Percentiles rank a stretch among this genome's conserved stretches.
phyloP scores from a whole-genome alignment of 2,329 filamentous ascomycete species.

The Trichothecium roseum region DNA sequence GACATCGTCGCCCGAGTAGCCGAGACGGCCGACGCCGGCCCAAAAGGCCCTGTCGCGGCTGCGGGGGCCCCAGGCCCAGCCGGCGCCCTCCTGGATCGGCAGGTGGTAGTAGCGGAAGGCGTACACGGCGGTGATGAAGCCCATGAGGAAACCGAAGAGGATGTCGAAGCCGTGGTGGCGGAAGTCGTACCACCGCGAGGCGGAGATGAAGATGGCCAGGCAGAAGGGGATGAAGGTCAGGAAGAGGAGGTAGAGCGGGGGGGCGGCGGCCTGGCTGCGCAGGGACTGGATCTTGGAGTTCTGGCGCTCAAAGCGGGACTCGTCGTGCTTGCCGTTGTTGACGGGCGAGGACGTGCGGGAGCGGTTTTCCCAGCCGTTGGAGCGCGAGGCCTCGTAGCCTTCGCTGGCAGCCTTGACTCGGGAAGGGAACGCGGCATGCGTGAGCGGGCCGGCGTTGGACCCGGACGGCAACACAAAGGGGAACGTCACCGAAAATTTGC shows the following conservation, averaged over 20 bases:
- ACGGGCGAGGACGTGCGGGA: conserved; percentile 12
- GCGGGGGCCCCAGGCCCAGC: conserved; percentile 83
- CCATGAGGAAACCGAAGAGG: conserved; percentile 73
- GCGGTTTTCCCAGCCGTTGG: conserved; percentile 10
- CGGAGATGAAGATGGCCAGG: conserved; percentile 69
- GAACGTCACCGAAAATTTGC: conserved; percentile 66
- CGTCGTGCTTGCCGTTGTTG: conserved; percentile 10
- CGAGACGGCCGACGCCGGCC: conserved; percentile 56
- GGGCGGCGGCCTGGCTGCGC: conserved; percentile 67
- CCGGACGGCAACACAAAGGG: conserved; percentile 50
- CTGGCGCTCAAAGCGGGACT: conserved; percentile 11
- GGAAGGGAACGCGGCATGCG: conserved; percentile 64
- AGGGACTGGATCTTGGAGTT: conserved; percentile 23
- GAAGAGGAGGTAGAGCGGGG: conserved; percentile 67
- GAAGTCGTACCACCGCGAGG: conserved; percentile 79
- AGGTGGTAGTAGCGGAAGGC: conserved; percentile 81
- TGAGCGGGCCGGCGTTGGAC: conserved; percentile 29
- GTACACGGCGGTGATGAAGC: conserved; percentile 59
- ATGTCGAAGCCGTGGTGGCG: conserved; percentile 92
- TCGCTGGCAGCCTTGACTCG: conserved; percentile 40
- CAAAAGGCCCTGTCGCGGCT: conserved; percentile 66
- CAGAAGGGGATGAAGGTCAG: conserved; percentile 62
- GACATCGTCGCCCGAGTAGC: conserved; percentile 37
- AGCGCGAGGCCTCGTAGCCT: conserved; percentile 20
- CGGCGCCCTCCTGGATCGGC: conserved; percentile 61